phyloP scores from a whole-genome alignment of 179 eudicot species.

The Sideroxylon spinosum region DNA sequence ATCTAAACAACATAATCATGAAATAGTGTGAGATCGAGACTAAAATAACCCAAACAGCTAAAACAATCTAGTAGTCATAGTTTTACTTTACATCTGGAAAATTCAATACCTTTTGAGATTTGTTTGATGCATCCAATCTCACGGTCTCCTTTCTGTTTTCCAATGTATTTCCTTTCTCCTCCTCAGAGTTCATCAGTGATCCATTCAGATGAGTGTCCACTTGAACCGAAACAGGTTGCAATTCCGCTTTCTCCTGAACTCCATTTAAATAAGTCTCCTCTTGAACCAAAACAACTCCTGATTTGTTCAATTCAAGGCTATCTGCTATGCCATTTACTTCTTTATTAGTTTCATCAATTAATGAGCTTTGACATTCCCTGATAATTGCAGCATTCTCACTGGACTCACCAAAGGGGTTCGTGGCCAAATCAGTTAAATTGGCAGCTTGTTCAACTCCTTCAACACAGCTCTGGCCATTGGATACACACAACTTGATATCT shows the following conservation, averaged over 20 bases:
- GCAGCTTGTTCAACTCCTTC: slow-evolving; percentile 28
- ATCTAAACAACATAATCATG: slow-evolving; percentile 26
- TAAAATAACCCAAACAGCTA: slow-evolving; percentile 5
- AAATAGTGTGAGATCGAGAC: slow-evolving; percentile 3
- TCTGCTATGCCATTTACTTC: slow-evolving; percentile 24
- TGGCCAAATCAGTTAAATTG: slow-evolving; percentile 13
- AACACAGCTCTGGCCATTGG: slow-evolving; percentile 18
- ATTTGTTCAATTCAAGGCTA: slow-evolving; percentile 21
- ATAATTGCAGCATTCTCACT: slow-evolving; percentile 23
- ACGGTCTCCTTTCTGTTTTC: slow-evolving; percentile 25
- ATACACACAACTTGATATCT: slow-evolving; percentile 22
- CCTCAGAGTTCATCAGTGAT: slow-evolving; percentile 26
- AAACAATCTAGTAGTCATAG: neutral
- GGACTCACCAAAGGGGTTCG: slow-evolving; percentile 22
- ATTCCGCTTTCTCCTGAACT: slow-evolving; percentile 25
- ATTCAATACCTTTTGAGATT: slow-evolving; percentile 43
- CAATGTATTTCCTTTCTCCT: slow-evolving; percentile 15
- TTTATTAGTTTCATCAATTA: slow-evolving; percentile 22
- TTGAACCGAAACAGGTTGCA: slow-evolving; percentile 26
- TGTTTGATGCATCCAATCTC: slow-evolving; percentile 26
- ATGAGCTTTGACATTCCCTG: slow-evolving; percentile 20
- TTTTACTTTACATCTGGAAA: neutral
- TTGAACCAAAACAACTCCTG: slow-evolving; percentile 28
- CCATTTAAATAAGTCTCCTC: slow-evolving; percentile 30
- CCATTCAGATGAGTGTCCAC: slow-evolving; percentile 32